These are phyloP conservation scores for Fusarium sp. DNA, from an alignment of 2,329 filamentous ascomycete species.

Conservation along the genomic window DNA sequence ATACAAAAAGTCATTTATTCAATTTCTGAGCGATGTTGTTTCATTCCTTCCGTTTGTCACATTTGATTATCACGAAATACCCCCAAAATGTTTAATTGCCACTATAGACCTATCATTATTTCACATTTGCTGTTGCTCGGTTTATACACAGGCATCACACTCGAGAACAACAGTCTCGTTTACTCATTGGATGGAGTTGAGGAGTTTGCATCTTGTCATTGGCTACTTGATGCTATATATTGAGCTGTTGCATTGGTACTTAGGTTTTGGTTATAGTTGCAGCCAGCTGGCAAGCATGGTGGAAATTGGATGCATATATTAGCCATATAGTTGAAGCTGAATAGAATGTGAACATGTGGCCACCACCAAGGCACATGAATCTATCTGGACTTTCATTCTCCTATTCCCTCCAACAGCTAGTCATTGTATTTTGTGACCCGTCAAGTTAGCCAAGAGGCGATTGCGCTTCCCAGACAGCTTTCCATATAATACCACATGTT, in stretches of 20 bases:
- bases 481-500: background rate
- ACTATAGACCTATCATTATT: slow-evolving; percentile 21
- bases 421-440: background rate
- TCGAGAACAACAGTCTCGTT: slow-evolving; percentile 25
- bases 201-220: slow-evolving; percentile 26
- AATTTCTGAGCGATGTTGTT: slow-evolving; percentile 1
- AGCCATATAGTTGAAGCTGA: slow-evolving; percentile 8
- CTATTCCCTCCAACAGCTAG: background rate
- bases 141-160: slow-evolving; percentile 17
- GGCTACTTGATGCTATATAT: slow-evolving; percentile 1
- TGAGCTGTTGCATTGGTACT: background rate
- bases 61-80: slow-evolving; percentile 39
- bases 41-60: slow-evolving; percentile 7
- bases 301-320: slow-evolving; percentile 17
- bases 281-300: slow-evolving; percentile 10
- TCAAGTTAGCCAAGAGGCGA: slow-evolving; percentile 3
- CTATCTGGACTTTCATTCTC: background rate
- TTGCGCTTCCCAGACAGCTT: background rate
- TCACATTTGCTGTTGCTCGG: slow-evolving; percentile 7
- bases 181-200: slow-evolving; percentile 39
- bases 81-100: slow-evolving; percentile 39
- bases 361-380: background rate
- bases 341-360: background rate
- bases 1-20: slow-evolving; percentile 1
- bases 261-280: slow-evolving; percentile 23